phyloP scores from a whole-genome alignment of 1,139 yeast species.

The Hansenula lynferdii region DNA sequence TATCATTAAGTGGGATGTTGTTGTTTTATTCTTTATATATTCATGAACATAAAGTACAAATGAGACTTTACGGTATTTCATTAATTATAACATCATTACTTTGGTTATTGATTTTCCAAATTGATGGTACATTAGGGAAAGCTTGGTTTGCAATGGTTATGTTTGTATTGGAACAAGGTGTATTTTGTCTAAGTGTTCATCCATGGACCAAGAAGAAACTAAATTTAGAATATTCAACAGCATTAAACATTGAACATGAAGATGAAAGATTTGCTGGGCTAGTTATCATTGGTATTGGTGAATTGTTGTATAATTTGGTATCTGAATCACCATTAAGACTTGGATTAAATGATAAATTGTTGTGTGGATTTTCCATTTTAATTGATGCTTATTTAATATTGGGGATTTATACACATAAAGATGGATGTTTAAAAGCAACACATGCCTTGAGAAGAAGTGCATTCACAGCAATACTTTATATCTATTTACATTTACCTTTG shows the following conservation, averaged over 20 bases:
- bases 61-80: slow-evolving; percentile 35
- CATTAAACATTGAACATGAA: slow-evolving; percentile 63
- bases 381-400: slow-evolving; percentile 47
- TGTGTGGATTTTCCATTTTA: slow-evolving; percentile 46
- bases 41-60: slow-evolving; percentile 51
- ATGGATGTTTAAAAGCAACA: slow-evolving; percentile 42
- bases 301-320: slow-evolving; percentile 55
- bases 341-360: slow-evolving; percentile 41
- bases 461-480: slow-evolving; percentile 42
- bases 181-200: slow-evolving; percentile 35
- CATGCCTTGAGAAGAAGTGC: slow-evolving; percentile 54
- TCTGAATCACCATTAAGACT: slow-evolving; percentile 42
- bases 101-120: slow-evolving; percentile 45
- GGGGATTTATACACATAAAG: slow-evolving; percentile 54
- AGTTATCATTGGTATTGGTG: slow-evolving; percentile 63
- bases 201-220: slow-evolving; percentile 42
- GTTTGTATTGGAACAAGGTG: slow-evolving; percentile 37
- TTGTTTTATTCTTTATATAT: slow-evolving; percentile 44
- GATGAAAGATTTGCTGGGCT: slow-evolving; percentile 57
- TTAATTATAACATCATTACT: slow-evolving; percentile 31
- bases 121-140: slow-evolving; percentile 31
- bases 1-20: slow-evolving; percentile 33
- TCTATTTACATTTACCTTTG: slow-evolving; percentile 48
- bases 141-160: slow-evolving; percentile 39
- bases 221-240: slow-evolving; percentile 46